phyloP scores from a whole-genome alignment of 305 asterid species.

The Rubia balearica region DNA sequence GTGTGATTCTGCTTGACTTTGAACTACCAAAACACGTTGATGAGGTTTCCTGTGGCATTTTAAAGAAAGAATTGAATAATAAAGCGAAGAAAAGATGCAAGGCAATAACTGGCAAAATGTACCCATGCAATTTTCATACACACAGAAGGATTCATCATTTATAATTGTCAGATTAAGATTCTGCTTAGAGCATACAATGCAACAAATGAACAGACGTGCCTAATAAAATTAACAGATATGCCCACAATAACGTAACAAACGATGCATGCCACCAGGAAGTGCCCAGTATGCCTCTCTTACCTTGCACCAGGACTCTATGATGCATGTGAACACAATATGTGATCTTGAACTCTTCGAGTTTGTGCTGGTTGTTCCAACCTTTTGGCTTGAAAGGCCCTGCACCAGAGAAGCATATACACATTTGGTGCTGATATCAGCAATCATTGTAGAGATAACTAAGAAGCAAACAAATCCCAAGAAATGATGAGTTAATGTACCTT shows the following conservation, averaged over 20 bases:
- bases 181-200: background rate
- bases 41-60: slow-evolving; percentile 60
- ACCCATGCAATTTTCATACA: background rate
- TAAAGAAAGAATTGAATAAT: background rate
- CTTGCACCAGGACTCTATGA: slow-evolving; percentile 96
- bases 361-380: slow-evolving; percentile 64
- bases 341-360: slow-evolving; percentile 95
- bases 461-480: background rate
- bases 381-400: slow-evolving; percentile 55
- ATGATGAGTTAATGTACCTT: slow-evolving; percentile 37
- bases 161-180: background rate
- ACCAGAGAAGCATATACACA: background rate
- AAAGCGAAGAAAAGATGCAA: background rate
- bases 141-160: background rate
- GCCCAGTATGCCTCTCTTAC: slow-evolving; percentile 27
- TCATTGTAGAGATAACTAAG: background rate
- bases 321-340: slow-evolving; percentile 74
- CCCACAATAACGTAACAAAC: no score
- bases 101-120: background rate
- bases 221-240: no score
- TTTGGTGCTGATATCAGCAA: background rate
- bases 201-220: background rate
- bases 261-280: background rate
- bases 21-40: slow-evolving; percentile 90
- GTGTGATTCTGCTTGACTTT: slow-evolving; percentile 77